These are phyloP conservation scores for Lepiota subincarnata DNA, from an alignment of 768 basidiomycete genomes.

Conservation along the genomic window DNA sequence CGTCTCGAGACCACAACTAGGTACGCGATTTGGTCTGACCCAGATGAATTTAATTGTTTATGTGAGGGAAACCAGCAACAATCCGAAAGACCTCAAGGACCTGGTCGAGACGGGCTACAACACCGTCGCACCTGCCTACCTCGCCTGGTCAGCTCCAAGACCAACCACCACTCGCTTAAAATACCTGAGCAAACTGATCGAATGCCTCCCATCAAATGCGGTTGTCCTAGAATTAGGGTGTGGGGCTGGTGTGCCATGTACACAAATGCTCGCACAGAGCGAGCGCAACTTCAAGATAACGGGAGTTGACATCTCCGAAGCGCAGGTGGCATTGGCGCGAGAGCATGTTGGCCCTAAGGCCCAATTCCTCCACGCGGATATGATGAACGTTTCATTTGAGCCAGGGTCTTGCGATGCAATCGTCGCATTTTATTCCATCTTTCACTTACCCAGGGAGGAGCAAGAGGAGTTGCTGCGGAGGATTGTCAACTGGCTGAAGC, in stretches of 20 bases:
- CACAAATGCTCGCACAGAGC: conserved; percentile 18
- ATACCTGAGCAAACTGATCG: conserved; percentile 18
- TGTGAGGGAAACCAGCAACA: too few relatives aligned
- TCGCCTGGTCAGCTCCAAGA: conserved; percentile 19
- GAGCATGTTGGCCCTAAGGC: conserved; percentile 19
- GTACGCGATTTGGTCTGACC: too few relatives aligned
- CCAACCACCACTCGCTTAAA: conserved; percentile 17
- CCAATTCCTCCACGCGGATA: conserved; percentile 23
- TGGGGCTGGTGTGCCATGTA: conserved; percentile 24
- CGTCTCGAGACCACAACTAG: too few relatives aligned
- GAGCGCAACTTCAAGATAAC: conserved; percentile 18
- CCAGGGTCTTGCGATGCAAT: conserved; percentile 21
- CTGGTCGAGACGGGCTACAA: conserved; percentile 16
- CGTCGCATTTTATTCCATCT: conserved; percentile 25
- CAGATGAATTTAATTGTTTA: too few relatives aligned
- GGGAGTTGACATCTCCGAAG: conserved; percentile 26
- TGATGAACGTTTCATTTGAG: conserved; percentile 19
- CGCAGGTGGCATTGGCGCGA: conserved; percentile 23
- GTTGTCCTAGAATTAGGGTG: conserved; percentile 26
- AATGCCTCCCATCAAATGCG: conserved; percentile 16
- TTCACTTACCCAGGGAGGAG: conserved; percentile 22
- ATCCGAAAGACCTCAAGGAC: neutral
- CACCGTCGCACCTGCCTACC: conserved; percentile 13
- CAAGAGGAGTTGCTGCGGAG: conserved; percentile 23
- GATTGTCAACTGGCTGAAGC: conserved; percentile 24